phyloP scores from a whole-genome alignment of 2,329 filamentous ascomycete species.

The Fusarium praegraminearum region DNA sequence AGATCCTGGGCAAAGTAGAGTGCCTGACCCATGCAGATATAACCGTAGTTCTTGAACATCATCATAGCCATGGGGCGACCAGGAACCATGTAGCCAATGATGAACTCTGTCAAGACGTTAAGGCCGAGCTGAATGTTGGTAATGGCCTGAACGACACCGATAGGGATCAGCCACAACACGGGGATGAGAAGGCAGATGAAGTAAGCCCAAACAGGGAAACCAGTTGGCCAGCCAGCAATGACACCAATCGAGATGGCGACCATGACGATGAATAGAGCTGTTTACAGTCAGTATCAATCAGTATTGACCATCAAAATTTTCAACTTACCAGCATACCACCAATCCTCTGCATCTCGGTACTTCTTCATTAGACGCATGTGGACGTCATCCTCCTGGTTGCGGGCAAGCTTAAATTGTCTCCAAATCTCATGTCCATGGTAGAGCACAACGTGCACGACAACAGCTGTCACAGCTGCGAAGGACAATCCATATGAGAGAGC shows the following conservation, averaged over 20 bases:
- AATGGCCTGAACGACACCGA: constrained; percentile 71
- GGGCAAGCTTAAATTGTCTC: constrained; percentile 66
- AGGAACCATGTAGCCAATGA: constrained; percentile 79
- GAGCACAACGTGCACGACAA: constrained; percentile 66
- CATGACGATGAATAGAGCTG: constrained; percentile 65
- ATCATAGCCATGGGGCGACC: constrained; percentile 79
- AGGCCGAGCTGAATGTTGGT: constrained; percentile 74
- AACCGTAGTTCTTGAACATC: constrained; percentile 82
- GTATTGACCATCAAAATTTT: constrained; percentile 33
- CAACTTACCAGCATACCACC: constrained; percentile 68
- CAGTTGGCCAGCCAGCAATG: constrained; percentile 66
- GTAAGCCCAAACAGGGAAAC: constrained; percentile 69
- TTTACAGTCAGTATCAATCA: constrained; percentile 23
- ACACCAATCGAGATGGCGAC: constrained; percentile 66
- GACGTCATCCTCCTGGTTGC: constrained; percentile 68
- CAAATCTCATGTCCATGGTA: constrained; percentile 69
- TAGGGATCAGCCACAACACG: constrained; percentile 69
- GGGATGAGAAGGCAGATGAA: constrained; percentile 69
- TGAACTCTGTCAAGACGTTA: constrained; percentile 79
- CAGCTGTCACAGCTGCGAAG: constrained; percentile 74
- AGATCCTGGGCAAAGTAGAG: constrained; percentile 74
- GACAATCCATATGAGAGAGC: constrained; percentile 71
- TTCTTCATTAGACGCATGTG: constrained; percentile 73
- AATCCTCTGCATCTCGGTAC: constrained; percentile 69
- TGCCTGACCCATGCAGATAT: constrained; percentile 75